A percentile compares a stretch with the other conserved stretches of the same genome.
Conservation (phyloP, 2,329 filamentous ascomycete species). For the Xylaria sp. region DNA sequence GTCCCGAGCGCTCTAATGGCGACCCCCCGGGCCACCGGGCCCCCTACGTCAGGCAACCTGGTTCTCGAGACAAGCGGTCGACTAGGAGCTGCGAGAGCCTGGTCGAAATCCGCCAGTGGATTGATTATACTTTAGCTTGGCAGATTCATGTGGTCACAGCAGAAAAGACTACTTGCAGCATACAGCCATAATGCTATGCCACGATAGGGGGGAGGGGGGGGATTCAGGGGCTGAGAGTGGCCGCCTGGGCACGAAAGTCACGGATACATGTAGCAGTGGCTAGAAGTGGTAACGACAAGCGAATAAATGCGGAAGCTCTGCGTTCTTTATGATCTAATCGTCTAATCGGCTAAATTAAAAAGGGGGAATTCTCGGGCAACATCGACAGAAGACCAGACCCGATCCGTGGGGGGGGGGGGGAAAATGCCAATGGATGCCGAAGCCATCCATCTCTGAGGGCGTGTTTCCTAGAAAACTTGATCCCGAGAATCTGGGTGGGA, state of each 20-base stretch:
- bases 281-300: constrained; percentile 39
- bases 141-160: constrained; percentile 15
- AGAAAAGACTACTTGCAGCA: constrained; percentile 17
- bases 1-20: constrained; percentile 11
- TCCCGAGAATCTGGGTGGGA: constrained; percentile 20
- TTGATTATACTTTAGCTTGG: constrained; percentile 10
- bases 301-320: constrained; percentile 34
- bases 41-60: constrained; percentile 15
- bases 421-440: background rate
- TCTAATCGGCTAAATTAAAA: constrained; percentile 20
- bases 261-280: constrained; percentile 23
- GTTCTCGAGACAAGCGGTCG: constrained; percentile 6
- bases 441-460: background rate
- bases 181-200: constrained; percentile 8
- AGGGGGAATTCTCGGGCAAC: constrained; percentile 22
- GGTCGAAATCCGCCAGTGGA: background rate
- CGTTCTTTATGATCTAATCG: constrained; percentile 16
- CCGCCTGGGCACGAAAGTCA: constrained; percentile 13
- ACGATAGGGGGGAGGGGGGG: background rate
- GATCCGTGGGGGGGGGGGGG: background rate
- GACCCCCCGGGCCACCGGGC: background rate
- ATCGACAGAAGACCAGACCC: constrained; percentile 9
- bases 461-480: constrained; percentile 2
- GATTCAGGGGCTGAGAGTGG: constrained; percentile 14
- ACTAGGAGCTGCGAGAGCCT: constrained; percentile 8